phyloP scores from a whole-genome alignment of 2,329 filamentous ascomycete species.

The Plenodomus tracheiphilus region DNA sequence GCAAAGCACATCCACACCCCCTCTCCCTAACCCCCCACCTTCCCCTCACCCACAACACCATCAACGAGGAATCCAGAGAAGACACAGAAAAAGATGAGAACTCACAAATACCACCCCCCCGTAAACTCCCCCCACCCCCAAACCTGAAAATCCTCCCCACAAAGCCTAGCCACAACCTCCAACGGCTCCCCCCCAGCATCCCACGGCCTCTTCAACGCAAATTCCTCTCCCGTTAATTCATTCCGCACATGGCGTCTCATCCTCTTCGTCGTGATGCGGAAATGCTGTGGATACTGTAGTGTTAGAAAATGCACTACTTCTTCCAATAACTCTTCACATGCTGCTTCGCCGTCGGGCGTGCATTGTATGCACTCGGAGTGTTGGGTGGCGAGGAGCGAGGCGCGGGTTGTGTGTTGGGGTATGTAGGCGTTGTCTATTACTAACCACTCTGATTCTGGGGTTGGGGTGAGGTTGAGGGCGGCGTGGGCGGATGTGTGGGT shows the following conservation, averaged over 20 bases:
- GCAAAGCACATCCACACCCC: not conserved
- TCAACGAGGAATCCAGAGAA: too few relatives aligned
- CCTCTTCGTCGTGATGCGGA: slow-evolving; percentile 30
- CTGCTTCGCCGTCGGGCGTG: slow-evolving; percentile 48
- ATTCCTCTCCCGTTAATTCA: slow-evolving; percentile 50
- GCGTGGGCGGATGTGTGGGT: not conserved
- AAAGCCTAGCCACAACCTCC: slow-evolving; percentile 55
- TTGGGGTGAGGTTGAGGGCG: slow-evolving; percentile 49
- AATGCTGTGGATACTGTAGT: slow-evolving; percentile 49
- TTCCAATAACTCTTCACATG: slow-evolving; percentile 53
- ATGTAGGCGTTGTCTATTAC: slow-evolving; percentile 53
- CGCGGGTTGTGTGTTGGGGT: slow-evolving; percentile 49
- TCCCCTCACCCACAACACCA: too few relatives aligned
- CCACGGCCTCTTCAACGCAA: slow-evolving; percentile 44
- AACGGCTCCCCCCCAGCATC: too few relatives aligned
- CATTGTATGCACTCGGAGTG: slow-evolving; percentile 50
- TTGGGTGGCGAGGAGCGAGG: slow-evolving; percentile 45
- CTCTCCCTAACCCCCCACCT: not conserved
- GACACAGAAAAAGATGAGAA: not conserved
- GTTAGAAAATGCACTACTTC: slow-evolving; percentile 53
- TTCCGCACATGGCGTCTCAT: slow-evolving; percentile 41
- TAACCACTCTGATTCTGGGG: slow-evolving; percentile 49
- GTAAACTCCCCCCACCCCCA: slow-evolving; percentile 50
- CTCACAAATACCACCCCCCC: slow-evolving; percentile 53
- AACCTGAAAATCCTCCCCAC: slow-evolving; percentile 58